These are phyloP conservation scores for Penicillium daleae DNA, from an alignment of 495 filamentous ascomycete genomes.

Conservation along the genomic window DNA sequence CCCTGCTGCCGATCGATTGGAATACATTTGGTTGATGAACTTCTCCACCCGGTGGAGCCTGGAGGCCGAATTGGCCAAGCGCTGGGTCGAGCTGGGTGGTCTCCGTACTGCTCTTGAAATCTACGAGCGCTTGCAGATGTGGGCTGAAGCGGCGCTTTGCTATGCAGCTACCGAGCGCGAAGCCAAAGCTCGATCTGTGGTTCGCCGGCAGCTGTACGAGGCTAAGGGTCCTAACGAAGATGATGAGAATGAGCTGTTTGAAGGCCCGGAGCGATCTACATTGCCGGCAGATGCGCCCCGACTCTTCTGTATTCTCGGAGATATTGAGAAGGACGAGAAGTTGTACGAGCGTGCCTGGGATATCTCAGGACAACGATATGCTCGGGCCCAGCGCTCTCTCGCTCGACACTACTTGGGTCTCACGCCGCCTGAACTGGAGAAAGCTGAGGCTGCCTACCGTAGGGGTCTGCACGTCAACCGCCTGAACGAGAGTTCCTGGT, in stretches of 20 bases:
- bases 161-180: slow-evolving; percentile 80
- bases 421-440: slow-evolving; percentile 60
- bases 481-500: slow-evolving; percentile 83
- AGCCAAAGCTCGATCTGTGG: slow-evolving; percentile 74
- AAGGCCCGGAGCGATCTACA: slow-evolving; percentile 65
- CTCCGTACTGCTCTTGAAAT: slow-evolving; percentile 91
- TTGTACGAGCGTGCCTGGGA: slow-evolving; percentile 90
- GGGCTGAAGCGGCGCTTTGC: slow-evolving; percentile 94
- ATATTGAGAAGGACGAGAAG: slow-evolving; percentile 72
- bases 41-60: slow-evolving; percentile 91
- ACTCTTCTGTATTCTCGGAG: slow-evolving; percentile 91
- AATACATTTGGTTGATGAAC: slow-evolving; percentile 78
- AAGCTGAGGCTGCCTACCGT: slow-evolving; percentile 76
- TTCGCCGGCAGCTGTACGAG: slow-evolving; percentile 77
- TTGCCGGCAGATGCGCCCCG: slow-evolving; percentile 83
- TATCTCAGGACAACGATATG: slow-evolving; percentile 77
- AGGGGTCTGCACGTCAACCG: slow-evolving; percentile 77
- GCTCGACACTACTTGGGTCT: slow-evolving; percentile 73
- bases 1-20: slow-evolving; percentile 71
- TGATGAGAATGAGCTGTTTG: slow-evolving; percentile 62
- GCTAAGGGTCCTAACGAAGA: slow-evolving; percentile 47
- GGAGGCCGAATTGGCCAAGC: slow-evolving; percentile 87
- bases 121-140: slow-evolving; percentile 91
- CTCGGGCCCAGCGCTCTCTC: slow-evolving; percentile 84
- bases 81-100: slow-evolving; percentile 86